phyloP scores from a whole-genome alignment of 2,329 filamentous ascomycete species.

The Domatiomyces catenatus region DNA sequence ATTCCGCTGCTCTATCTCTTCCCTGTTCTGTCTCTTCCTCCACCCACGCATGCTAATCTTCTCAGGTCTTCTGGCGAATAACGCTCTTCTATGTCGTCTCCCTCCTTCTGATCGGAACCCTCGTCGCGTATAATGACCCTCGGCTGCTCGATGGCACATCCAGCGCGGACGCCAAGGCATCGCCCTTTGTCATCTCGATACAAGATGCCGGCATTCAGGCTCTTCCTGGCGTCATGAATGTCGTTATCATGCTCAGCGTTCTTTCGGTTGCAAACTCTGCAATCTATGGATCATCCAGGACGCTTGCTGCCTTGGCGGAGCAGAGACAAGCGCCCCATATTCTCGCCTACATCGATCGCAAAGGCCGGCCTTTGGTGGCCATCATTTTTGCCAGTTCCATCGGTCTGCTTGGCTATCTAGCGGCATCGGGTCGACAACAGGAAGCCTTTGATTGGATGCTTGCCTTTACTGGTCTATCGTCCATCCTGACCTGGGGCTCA shows the following conservation, averaged over 20 bases:
- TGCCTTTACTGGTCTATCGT: slow-evolving; percentile 46
- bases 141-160: slow-evolving; percentile 26
- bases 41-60: neutral
- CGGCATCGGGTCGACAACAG: slow-evolving; percentile 29
- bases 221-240: slow-evolving; percentile 52
- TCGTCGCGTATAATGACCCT: slow-evolving; percentile 27
- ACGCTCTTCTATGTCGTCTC: slow-evolving; percentile 35
- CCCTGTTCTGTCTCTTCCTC: neutral
- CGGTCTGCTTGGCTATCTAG: slow-evolving; percentile 28
- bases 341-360: slow-evolving; percentile 31
- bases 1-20: no score
- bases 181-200: slow-evolving; percentile 53
- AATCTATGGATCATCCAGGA: slow-evolving; percentile 43
- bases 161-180: slow-evolving; percentile 32
- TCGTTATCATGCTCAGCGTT: slow-evolving; percentile 47
- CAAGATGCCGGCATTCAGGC: slow-evolving; percentile 44
- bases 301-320: slow-evolving; percentile 38
- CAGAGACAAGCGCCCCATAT: slow-evolving; percentile 31
- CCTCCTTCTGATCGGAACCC: slow-evolving; percentile 31
- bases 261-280: slow-evolving; percentile 45
- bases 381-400: slow-evolving; percentile 27
- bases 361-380: slow-evolving; percentile 30
- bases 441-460: slow-evolving; percentile 50
- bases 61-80: slow-evolving; percentile 33
- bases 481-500: slow-evolving; percentile 51